phyloP scores from a whole-genome alignment of 768 basidiomycete genomes.

The Tephrocybe sp. region DNA sequence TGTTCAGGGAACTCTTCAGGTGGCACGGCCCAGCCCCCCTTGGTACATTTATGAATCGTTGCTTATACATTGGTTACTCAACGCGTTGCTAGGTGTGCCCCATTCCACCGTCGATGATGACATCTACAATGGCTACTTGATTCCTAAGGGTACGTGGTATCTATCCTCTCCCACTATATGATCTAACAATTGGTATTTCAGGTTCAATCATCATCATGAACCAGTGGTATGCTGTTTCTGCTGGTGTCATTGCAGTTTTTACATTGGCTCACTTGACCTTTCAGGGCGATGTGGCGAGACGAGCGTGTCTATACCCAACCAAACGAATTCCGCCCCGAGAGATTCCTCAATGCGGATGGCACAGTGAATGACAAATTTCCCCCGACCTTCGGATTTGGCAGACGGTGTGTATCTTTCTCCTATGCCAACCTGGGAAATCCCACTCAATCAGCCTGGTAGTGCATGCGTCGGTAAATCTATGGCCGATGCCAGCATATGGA shows the following conservation, averaged over 20 bases:
- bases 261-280: neutral
- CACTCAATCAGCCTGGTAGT: neutral
- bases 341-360: conserved; percentile 8
- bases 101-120: conserved; percentile 8
- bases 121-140: conserved; percentile 12
- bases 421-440: neutral
- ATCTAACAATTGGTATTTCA: neutral
- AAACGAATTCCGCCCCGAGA: conserved; percentile 7
- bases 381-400: conserved; percentile 7
- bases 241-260: neutral
- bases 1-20: conserved; percentile 47
- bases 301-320: conserved; percentile 5
- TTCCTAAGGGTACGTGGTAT: conserved; percentile 7
- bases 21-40: conserved; percentile 27
- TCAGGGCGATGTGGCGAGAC: conserved; percentile 8
- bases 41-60: neutral
- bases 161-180: neutral
- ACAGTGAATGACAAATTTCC: neutral
- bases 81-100: neutral
- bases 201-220: conserved; percentile 6
- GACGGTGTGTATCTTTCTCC: conserved; percentile 1
- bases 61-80: neutral
- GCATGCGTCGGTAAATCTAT: conserved; percentile 6
- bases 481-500: conserved; percentile 10
- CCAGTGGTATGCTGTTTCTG: neutral